Evolutionary conservation across 169 alveolate species (phyloP).

Genomic region (Condylostoma magnum): DNA sequence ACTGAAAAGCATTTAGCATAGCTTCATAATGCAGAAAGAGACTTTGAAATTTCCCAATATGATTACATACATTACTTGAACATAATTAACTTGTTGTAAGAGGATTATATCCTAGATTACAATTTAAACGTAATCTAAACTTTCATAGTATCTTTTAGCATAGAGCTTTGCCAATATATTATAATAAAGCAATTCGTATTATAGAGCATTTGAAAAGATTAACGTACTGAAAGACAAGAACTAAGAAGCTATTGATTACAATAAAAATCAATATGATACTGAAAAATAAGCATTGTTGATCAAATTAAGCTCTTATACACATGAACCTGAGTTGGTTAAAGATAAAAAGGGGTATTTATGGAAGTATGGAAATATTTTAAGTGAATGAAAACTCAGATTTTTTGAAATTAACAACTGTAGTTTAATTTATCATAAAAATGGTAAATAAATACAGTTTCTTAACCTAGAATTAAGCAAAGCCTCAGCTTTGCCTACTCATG

Average conservation of each 20-base stretch:
- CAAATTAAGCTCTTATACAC: not conserved
- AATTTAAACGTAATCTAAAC: not conserved
- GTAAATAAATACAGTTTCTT: not conserved
- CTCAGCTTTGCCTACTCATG: not conserved
- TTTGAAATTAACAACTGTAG: constrained; percentile 6
- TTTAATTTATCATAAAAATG: not conserved
- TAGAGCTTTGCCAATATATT: not conserved
- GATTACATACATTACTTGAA: constrained; percentile 4
- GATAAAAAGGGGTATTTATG: constrained; percentile 22
- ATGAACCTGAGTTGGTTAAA: constrained; percentile 8
- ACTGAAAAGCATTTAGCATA: constrained; percentile 1
- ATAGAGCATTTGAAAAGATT: not conserved
- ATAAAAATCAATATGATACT: not conserved
- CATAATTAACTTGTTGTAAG: not conserved
- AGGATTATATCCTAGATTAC: not conserved
- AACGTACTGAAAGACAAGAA: not conserved
- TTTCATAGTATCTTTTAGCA: not conserved
- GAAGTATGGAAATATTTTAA: constrained; percentile 3
- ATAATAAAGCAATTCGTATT: not conserved
- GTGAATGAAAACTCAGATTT: constrained; percentile 27
- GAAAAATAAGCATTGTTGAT: constrained; percentile 18
- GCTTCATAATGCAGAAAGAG: constrained; percentile 2
- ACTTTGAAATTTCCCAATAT: not conserved
- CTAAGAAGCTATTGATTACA: not conserved
- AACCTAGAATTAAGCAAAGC: not conserved